A percentile compares a stretch with the other conserved stretches of the same genome.
Evolutionary conservation across 2,329 filamentous ascomycete genomes (phyloP).

Genomic region (Thermoascus crustaceus): DNA sequence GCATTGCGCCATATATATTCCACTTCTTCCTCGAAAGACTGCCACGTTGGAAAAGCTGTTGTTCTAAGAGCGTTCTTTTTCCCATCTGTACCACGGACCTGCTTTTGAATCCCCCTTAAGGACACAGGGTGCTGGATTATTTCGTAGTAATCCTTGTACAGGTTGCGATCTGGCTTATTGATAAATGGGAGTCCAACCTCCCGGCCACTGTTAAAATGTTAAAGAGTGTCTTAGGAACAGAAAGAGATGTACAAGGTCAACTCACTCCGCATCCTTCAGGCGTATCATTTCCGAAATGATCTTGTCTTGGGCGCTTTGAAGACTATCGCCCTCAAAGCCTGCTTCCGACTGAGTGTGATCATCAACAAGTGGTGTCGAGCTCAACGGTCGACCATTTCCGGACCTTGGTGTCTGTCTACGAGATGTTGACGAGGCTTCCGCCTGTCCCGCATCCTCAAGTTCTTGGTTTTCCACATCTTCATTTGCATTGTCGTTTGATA

Average conservation of each 20-base stretch:
- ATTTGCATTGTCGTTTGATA: constrained; percentile 23
- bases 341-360: constrained; percentile 49
- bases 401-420: background rate
- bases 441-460: background rate
- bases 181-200: constrained; percentile 68
- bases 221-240: constrained; percentile 11
- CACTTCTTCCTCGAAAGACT: constrained; percentile 68
- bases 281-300: constrained; percentile 61
- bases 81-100: constrained; percentile 64
- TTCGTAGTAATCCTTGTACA: constrained; percentile 75
- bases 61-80: constrained; percentile 51
- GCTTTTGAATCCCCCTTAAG: constrained; percentile 67
- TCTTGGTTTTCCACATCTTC: constrained; percentile 1
- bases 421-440: background rate
- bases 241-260: constrained; percentile 32
- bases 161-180: constrained; percentile 63
- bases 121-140: constrained; percentile 75
- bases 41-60: constrained; percentile 75
- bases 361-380: constrained; percentile 30
- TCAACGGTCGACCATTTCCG: background rate
- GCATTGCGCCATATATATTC: constrained; percentile 83
- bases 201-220: constrained; percentile 42
- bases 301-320: constrained; percentile 81
- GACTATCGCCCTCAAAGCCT: constrained; percentile 62
- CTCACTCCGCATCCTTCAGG: constrained; percentile 13